Evolutionary conservation across 768 basidiomycete genomes (phyloP).

Genomic region (Piloderma croceum): DNA sequence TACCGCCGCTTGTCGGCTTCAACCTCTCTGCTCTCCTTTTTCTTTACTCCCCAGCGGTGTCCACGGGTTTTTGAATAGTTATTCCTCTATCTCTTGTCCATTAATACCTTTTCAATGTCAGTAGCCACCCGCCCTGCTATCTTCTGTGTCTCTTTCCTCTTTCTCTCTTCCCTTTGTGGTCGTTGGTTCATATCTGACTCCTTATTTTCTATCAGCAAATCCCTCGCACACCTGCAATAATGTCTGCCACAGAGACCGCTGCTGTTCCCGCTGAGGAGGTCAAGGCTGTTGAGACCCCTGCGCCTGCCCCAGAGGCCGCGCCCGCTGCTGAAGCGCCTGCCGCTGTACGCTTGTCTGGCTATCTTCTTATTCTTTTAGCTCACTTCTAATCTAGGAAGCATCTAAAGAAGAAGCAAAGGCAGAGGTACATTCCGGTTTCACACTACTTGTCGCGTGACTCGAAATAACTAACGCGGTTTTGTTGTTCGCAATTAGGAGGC

Average conservation of each 20-base stretch:
- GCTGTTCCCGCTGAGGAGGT: constrained; percentile 48
- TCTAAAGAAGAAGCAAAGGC: constrained; percentile 34
- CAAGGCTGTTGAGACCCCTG: constrained; percentile 41
- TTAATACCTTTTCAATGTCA: constrained; percentile 48
- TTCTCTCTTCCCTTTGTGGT: constrained; percentile 3
- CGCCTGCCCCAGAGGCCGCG: constrained; percentile 27
- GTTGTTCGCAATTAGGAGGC: constrained; percentile 29
- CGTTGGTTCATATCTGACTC: constrained; percentile 11
- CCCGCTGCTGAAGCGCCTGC: constrained; percentile 34
- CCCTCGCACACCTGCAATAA: constrained; percentile 60
- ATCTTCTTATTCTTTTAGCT: neutral
- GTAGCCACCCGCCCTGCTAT: constrained; percentile 15
- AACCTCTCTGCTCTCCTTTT: constrained; percentile 53
- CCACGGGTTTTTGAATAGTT: constrained; percentile 51
- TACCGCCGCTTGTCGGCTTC: constrained; percentile 32
- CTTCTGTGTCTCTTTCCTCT: constrained; percentile 8
- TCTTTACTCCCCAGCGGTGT: constrained; percentile 41
- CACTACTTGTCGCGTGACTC: no score
- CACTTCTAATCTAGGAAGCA: constrained; percentile 29
- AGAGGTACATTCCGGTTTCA: constrained; percentile 29
- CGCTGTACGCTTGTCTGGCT: constrained; percentile 25
- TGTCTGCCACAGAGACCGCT: constrained; percentile 71
- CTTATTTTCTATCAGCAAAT: constrained; percentile 38
- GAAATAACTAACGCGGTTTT: neutral
- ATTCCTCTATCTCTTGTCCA: constrained; percentile 56